Evolutionary conservation across 352 stramenopile genomes (phyloP), one percentile per base, ranked within the genome.

Genomic region (Globisporangium uncinulatum): DNA sequence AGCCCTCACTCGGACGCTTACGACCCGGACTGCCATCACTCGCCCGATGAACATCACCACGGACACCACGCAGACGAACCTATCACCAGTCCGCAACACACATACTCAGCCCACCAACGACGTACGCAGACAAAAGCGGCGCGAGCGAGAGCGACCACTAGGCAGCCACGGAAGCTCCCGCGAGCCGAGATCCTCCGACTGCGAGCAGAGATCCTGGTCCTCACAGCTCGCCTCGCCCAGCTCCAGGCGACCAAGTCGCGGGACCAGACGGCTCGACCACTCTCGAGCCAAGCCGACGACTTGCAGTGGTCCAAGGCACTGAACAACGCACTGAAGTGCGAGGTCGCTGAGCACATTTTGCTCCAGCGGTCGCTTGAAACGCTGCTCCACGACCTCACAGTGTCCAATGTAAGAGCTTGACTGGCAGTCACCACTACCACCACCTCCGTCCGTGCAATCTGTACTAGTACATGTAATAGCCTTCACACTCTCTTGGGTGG

Each of bases 181-280:
- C 50, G 49, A 15, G 34, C 43, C 32, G 54, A 59, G 43, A 59
- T 59, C 32, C 13, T 59, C n/a, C 54, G 54, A 7, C 43, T 59
- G 42, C 54, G 54, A 15, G 54, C 51, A 34, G 43, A 59, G 36
- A 44, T 59, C 17, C 19, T 46, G 20, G 43, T 51, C 17, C 54
- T 59, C 19, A 45, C 50, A 17, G 20, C 36, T 31, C 54, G 54
- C 19, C 54, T 59, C 19, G 37, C 31, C 13, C 54, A 59, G 31
- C 54, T 59, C 7, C 54, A 53, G 42, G 15, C 51, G 45, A n/a
- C n/a, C 15, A 15, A n/a, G 7, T 20, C 41, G 6, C 14, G 20
- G 14, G 15, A 45, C 15, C 41, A 21, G 41, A 21, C 14, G 1
- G 6, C 5, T n/a, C 7, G 41, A 45, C 41, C 4, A 9, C 41